Base-by-base conservation (phyloP, 1,139 yeast genomes). In the Arxiozyma slooffiae region DNA sequence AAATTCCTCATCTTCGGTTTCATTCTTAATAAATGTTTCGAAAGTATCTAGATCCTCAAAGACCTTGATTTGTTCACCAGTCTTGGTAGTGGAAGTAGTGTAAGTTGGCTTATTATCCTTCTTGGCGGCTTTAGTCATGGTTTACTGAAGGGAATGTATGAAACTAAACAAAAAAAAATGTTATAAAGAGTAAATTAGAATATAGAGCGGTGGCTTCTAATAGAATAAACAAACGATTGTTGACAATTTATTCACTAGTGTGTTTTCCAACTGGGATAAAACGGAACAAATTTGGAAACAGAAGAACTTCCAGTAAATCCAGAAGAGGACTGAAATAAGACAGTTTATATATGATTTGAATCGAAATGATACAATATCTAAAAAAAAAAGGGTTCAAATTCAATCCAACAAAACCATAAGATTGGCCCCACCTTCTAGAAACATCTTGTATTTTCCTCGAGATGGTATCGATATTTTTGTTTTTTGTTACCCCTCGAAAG, bases 1-100 rank as follows among this genome's bases (percentile, higher is more conserved):
- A 62, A 77, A 81, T 53, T 82, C 89, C 53, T 83, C 81, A 65
- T 83, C 90, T 78, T 86, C 82, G 14, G 85, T 79, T 63, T 82
- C 89, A 61, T 82, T 87, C 61, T 81, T 75, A 53, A 84, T 72
- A 65, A 73, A 84, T 46, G 75, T 74, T 64, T 82, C 87, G 62
- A 84, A 83, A 21, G 79, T 73, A 18, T 72, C 74, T 58, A 84
- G 69, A 54, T 79, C 84, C 48, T 84, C 90, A 67, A 84, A 84
- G 48, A 66, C 71, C 46, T 65, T 63, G 57, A 63, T 41, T 30
- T 55, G 52, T 40, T 63, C 67, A 53, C 68, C 68, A n/a, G 54
- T 53, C 47, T 64, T 60, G 42, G 60, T 63, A 30, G 59, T 59
- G 21, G 63, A 52, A 11, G 61, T 62, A 34, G 54, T 48, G 26